Evolutionary conservation across 2,329 filamentous ascomycete genomes (phyloP).

Genomic region (Beauveria asiatica): DNA sequence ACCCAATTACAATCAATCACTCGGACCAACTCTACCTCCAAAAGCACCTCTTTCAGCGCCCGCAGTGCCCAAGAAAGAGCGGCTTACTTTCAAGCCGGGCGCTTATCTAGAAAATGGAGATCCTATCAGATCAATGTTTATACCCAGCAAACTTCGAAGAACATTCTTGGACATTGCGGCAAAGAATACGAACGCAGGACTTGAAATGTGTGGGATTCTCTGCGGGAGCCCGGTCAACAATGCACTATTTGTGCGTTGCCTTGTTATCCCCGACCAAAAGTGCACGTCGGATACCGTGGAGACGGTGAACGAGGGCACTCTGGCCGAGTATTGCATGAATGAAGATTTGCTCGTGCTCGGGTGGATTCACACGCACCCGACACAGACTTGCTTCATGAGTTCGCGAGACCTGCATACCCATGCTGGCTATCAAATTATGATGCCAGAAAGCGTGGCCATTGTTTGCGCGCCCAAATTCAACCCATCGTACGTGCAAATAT

Average conservation of each 20-base stretch:
- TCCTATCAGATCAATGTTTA: constrained; percentile 78
- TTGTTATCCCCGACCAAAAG: constrained; percentile 86
- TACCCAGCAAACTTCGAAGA: constrained; percentile 66
- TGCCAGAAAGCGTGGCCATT: constrained; percentile 92
- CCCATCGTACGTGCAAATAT: constrained; percentile 52
- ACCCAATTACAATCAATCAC: constrained; percentile 8
- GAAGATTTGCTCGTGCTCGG: constrained; percentile 80
- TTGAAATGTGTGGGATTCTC: constrained; percentile 93
- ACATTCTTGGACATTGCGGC: constrained; percentile 67
- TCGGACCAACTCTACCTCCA: not conserved
- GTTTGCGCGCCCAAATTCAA: constrained; percentile 82
- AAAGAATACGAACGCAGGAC: constrained; percentile 67
- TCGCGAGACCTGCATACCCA: constrained; percentile 90
- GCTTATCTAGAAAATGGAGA: constrained; percentile 86
- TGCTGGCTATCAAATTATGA: constrained; percentile 89
- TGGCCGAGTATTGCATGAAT: constrained; percentile 83
- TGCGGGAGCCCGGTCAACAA: constrained; percentile 88
- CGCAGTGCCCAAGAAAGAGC: constrained; percentile 37
- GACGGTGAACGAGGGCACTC: constrained; percentile 73
- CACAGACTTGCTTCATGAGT: constrained; percentile 96
- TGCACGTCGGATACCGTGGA: constrained; percentile 92
- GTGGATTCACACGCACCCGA: constrained; percentile 98
- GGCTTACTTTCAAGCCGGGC: constrained; percentile 63
- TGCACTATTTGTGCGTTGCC: constrained; percentile 79
- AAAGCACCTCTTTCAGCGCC: constrained; percentile 14